These are phyloP conservation scores for Saccharum spontaneum DNA, from an alignment of 176 grass and related monocot genomes.

Conservation along the genomic window DNA sequence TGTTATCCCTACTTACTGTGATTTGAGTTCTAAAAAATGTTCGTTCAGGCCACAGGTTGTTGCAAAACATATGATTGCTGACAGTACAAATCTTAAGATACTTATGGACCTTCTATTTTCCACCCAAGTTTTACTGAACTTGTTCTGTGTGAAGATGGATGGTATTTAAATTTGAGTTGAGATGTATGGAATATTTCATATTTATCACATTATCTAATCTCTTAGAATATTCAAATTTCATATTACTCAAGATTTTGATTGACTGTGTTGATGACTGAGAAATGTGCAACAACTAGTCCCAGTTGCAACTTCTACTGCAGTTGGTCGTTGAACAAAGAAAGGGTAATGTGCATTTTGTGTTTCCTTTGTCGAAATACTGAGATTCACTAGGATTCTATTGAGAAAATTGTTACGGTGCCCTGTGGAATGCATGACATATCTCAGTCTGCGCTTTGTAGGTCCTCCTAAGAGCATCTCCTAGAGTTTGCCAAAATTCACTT, in stretches of 20 bases:
- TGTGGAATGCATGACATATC: background rate
- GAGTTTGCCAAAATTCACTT: too few relatives aligned
- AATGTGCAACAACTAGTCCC: too few relatives aligned
- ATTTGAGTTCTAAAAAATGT: constrained; percentile 26
- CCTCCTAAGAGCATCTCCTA: too few relatives aligned
- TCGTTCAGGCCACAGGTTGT: constrained; percentile 68
- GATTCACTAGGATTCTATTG: too few relatives aligned
- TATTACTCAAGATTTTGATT: background rate
- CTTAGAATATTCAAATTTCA: background rate
- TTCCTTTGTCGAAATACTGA: too few relatives aligned
- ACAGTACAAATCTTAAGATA: constrained; percentile 72
- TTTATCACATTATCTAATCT: background rate
- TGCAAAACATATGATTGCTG: constrained; percentile 95
- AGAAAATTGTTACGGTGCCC: background rate
- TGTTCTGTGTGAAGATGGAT: background rate
- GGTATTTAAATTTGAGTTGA: background rate
- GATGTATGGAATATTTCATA: background rate
- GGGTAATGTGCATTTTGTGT: too few relatives aligned
- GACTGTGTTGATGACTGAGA: too few relatives aligned
- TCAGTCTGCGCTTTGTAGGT: background rate
- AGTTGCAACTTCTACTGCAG: too few relatives aligned
- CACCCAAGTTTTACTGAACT: background rate
- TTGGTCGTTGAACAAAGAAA: too few relatives aligned
- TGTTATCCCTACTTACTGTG: background rate
- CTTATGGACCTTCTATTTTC: constrained; percentile 20